Base-by-base conservation (phyloP, 768 basidiomycete species). In the Termitomyces sp. region DNA sequence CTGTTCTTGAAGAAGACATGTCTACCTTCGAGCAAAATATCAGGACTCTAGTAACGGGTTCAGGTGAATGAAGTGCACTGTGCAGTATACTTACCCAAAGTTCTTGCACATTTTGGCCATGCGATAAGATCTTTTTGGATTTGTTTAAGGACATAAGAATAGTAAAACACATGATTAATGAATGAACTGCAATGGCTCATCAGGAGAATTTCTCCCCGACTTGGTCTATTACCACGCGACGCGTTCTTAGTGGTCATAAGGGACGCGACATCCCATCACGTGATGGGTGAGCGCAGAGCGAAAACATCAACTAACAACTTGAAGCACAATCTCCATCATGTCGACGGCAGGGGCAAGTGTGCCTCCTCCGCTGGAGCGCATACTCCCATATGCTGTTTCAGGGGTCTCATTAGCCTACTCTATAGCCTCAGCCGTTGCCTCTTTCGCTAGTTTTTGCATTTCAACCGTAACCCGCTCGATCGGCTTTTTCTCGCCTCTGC, bases 401-500 rank as follows among this genome's bases (percentile, higher is more conserved):
- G 50, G 49, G 16, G 20, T 45, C 27, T 56, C 59, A 33, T 22
- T 33, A 7, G 35, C 50, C 15, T 11, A 56, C 12, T 60, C 59
- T 25, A 38, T 27, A 25, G 35, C 35, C 3, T 49, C 47, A 12
- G 5, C 35, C 23, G 9, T 27, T 25, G 5, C 10, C 7, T 48
- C 47, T 16, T 36, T 50, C 13, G 41, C 52, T 3, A 57, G 16
- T 31, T 45, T 39, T 23, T 29, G 50, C 43, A 23, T 57, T 18
- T 57, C 58, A 5, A 16, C 49, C 16, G 18, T 38, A 11, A 43
- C 53, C 2, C 49, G 35, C 35, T 18, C 47, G 3, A 36, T 49
- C 47, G 10, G 42, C 27, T 56, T 57, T 22, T 60, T 60, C 16
- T 66, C 60, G 23, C 70, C 58, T 55, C 64, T 65, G 25, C 70